phyloP scores from a whole-genome alignment of 1,139 yeast genomes.

The Suhomyces anneliseae region DNA sequence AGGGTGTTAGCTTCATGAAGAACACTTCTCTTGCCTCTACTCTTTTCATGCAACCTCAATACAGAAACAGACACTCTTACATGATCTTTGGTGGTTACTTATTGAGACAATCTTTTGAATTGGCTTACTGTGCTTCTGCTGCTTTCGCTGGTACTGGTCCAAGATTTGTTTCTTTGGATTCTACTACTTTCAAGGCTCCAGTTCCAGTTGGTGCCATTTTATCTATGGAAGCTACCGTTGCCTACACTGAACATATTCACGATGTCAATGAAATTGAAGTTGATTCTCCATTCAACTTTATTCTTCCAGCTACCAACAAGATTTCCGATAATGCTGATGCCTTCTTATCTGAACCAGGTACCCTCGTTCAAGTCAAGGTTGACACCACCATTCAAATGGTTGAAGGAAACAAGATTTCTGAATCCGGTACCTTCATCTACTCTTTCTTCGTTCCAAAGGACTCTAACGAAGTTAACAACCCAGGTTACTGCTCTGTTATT shows the following conservation, averaged over 20 bases:
- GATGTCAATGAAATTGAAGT: constrained; percentile 34
- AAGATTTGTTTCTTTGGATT: constrained; percentile 83
- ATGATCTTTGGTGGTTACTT: constrained; percentile 95
- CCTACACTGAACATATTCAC: constrained; percentile 76
- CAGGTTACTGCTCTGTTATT: constrained; percentile 63
- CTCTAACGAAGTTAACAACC: constrained; percentile 33
- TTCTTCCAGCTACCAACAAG: constrained; percentile 56
- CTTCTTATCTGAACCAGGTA: constrained; percentile 75
- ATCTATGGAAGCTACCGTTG: constrained; percentile 76
- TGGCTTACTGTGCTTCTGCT: constrained; percentile 90
- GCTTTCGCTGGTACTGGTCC: constrained; percentile 83
- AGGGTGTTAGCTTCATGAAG: constrained; percentile 61
- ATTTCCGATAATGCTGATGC: constrained; percentile 55
- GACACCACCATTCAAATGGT: constrained; percentile 74
- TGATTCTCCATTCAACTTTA: constrained; percentile 48
- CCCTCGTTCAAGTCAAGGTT: constrained; percentile 84
- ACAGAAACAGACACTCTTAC: constrained; percentile 88
- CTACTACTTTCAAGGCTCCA: constrained; percentile 88
- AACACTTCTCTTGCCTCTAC: constrained; percentile 73
- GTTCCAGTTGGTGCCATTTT: constrained; percentile 93
- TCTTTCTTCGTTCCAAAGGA: constrained; percentile 78
- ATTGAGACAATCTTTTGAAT: constrained; percentile 86
- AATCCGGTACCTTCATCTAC: constrained; percentile 82
- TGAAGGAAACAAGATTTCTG: constrained; percentile 44
- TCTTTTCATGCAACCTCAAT: constrained; percentile 92